Percentiles rank a stretch among this genome's conserved stretches.
phyloP scores from a whole-genome alignment of 495 filamentous ascomycete species.

The Gamarada debralockiae region DNA sequence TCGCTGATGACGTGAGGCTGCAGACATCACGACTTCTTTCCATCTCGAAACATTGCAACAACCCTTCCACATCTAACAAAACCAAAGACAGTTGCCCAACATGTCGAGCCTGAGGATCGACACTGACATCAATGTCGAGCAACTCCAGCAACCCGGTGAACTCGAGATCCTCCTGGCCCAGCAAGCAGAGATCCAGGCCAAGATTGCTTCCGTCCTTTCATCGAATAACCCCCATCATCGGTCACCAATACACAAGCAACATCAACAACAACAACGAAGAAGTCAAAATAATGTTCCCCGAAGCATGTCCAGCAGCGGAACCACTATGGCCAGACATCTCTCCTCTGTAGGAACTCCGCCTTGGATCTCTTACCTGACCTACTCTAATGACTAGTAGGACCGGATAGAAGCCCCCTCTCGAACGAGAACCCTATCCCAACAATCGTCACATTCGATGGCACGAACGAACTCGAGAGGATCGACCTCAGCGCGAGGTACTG shows the following conservation, averaged over 20 bases:
- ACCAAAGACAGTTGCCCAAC: constrained; percentile 6
- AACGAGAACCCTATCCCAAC: constrained; percentile 21
- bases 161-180: constrained; percentile 14
- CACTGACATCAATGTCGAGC: not conserved
- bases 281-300: constrained; percentile 13
- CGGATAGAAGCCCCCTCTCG: constrained; percentile 8
- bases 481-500: constrained; percentile 16
- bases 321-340: constrained; percentile 16
- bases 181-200: constrained; percentile 18
- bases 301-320: constrained; percentile 21
- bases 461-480: constrained; percentile 21
- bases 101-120: constrained; percentile 18
- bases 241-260: constrained; percentile 20
- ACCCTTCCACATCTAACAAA: constrained; percentile 1
- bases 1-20: constrained; percentile 21
- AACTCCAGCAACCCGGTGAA: not conserved
- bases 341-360: constrained; percentile 22
- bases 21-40: constrained; percentile 12
- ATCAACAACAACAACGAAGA: constrained; percentile 14
- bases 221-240: constrained; percentile 5
- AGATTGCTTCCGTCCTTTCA: constrained; percentile 14
- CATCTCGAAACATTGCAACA: not conserved
- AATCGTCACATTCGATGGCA: constrained; percentile 22
- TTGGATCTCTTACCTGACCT: constrained; percentile 4
- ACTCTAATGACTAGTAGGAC: constrained; percentile 24